Conservation (phyloP, 106 monocot species). For the Phalaenopsis equestris region DNA sequence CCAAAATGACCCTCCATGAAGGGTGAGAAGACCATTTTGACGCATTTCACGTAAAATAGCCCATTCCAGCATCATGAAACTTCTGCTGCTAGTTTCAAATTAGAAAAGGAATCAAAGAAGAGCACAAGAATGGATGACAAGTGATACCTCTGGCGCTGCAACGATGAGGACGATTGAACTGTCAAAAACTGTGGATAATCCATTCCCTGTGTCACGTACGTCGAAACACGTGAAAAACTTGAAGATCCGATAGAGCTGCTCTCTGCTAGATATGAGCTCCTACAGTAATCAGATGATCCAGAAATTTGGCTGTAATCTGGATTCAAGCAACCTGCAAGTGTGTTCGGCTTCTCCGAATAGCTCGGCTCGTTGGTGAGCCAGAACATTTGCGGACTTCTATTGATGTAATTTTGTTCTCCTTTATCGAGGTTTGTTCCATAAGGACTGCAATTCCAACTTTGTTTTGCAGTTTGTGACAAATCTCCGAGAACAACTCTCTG, state of each 20-base stretch:
- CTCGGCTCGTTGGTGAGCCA: slow-evolving; percentile 9
- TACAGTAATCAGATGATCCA: slow-evolving; percentile 28
- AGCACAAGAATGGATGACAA: not conserved
- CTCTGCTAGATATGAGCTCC: slow-evolving; percentile 17
- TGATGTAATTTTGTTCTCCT: not conserved
- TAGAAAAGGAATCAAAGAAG: not conserved
- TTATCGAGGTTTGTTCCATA: slow-evolving; percentile 18
- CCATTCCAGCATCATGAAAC: not conserved
- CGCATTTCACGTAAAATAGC: too few species aligned
- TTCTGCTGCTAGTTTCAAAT: not conserved
- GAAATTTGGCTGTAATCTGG: slow-evolving; percentile 24
- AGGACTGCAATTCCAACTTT: slow-evolving; percentile 29
- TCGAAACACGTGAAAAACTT: slow-evolving; percentile 18
- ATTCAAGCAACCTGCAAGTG: slow-evolving; percentile 17
- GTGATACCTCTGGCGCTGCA: slow-evolving; percentile 23
- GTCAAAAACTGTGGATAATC: slow-evolving; percentile 28
- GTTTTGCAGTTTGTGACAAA: slow-evolving; percentile 22
- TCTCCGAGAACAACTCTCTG: slow-evolving; percentile 43
- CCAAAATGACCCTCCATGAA: too few species aligned
- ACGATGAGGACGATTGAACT: slow-evolving; percentile 35
- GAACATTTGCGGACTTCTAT: not conserved
- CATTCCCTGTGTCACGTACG: slow-evolving; percentile 25
- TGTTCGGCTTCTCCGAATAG: slow-evolving; percentile 33
- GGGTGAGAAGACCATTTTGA: too few species aligned
- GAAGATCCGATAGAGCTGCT: slow-evolving; percentile 23